These are phyloP conservation scores for Boletus subcaerulescens DNA, from an alignment of 768 basidiomycete genomes.

Conservation along the genomic window DNA sequence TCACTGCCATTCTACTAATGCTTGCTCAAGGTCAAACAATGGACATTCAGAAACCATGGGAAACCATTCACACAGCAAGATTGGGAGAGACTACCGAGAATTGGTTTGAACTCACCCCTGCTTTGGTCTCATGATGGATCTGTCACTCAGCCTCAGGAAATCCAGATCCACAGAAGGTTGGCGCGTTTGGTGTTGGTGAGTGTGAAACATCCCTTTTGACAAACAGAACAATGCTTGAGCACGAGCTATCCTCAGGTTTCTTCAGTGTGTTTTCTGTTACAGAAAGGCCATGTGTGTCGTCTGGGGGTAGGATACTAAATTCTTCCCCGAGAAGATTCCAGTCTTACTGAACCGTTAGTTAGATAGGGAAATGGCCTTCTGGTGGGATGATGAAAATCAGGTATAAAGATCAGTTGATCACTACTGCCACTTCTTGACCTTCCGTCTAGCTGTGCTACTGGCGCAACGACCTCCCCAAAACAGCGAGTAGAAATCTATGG, in stretches of 20 bases:
- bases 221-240: not conserved
- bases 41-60: constrained; percentile 1
- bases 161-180: not conserved
- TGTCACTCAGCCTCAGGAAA: not conserved
- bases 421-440: not conserved
- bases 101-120: not conserved
- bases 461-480: not conserved
- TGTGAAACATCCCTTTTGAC: not conserved
- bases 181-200: constrained; percentile 1
- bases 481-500: constrained; percentile 44
- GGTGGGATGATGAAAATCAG: not conserved
- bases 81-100: not conserved
- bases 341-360: too few relatives aligned
- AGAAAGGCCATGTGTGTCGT: not conserved
- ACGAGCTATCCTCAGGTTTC: constrained; percentile 41
- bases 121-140: not conserved
- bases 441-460: not conserved
- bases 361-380: not conserved
- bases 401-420: not conserved
- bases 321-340: not conserved
- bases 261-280: constrained; percentile 82
- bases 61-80: constrained; percentile 19
- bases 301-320: not conserved
- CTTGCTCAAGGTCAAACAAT: not conserved
- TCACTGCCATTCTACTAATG: not conserved